Evolutionary conservation across 129 eudicot species (phyloP).

Genomic region (Lactuca saligna): DNA sequence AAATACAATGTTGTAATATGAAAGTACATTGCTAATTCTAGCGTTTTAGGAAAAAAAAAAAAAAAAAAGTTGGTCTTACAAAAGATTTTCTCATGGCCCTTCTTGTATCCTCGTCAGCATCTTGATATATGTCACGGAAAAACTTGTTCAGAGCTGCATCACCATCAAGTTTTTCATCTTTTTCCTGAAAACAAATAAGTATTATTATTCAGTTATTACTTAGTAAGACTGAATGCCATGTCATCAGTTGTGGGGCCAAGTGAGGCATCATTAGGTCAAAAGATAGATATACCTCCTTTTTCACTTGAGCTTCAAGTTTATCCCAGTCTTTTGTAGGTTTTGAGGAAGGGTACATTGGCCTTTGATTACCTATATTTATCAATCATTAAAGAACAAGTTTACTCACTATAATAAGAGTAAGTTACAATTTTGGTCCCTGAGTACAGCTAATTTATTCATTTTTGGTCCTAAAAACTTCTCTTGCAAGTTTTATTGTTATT

Average conservation of each 20-base stretch:
- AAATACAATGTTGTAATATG: too few relatives aligned
- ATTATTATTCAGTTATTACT: neutral
- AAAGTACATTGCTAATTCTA: neutral
- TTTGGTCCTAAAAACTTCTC: neutral
- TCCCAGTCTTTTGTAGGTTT: slow-evolving; percentile 83
- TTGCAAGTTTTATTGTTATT: neutral
- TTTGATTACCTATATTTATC: slow-evolving; percentile 42
- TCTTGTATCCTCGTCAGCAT: slow-evolving; percentile 91
- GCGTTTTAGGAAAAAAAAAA: too few relatives aligned
- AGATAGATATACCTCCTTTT: slow-evolving; percentile 68
- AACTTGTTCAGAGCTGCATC: slow-evolving; percentile 98
- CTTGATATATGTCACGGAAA: slow-evolving; percentile 72
- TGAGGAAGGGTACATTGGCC: slow-evolving; percentile 84
- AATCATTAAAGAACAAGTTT: neutral
- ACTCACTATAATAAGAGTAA: neutral
- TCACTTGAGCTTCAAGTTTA: slow-evolving; percentile 90
- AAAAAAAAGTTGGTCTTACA: slow-evolving; percentile 47
- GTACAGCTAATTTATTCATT: neutral
- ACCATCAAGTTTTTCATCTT: slow-evolving; percentile 94
- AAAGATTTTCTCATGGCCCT: slow-evolving; percentile 96
- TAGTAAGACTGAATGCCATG: neutral
- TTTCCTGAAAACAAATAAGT: slow-evolving; percentile 60
- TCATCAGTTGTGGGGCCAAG: neutral
- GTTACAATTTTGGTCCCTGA: neutral
- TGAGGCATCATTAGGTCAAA: neutral